Percentiles rank a stretch among this genome's conserved stretches.
Evolutionary conservation across 2,329 filamentous ascomycete genomes (phyloP).

Genomic region (Alternaria panax): DNA sequence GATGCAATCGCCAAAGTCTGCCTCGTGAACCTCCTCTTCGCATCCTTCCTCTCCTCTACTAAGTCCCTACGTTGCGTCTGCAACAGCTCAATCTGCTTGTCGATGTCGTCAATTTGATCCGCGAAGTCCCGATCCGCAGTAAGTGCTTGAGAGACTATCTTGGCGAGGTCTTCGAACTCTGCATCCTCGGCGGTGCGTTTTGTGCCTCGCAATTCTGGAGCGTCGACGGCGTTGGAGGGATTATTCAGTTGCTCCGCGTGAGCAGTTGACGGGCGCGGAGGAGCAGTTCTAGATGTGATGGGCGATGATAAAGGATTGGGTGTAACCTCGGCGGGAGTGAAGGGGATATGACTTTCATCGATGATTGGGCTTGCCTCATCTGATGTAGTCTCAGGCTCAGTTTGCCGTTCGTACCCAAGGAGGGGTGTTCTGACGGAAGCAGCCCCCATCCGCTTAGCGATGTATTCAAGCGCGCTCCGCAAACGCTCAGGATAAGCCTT

Average conservation of each 20-base stretch:
- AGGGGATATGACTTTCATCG: neutral
- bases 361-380: neutral
- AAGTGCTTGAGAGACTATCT: neutral
- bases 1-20: neutral
- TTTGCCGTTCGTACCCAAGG: neutral
- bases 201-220: neutral
- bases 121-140: neutral
- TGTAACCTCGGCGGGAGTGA: neutral
- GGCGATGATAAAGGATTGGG: neutral
- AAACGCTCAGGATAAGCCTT: constrained; percentile 10
- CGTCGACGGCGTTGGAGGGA: neutral
- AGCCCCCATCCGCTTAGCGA: constrained; percentile 5
- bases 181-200: constrained; percentile 14
- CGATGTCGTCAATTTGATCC: neutral
- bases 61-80: neutral
- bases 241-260: neutral
- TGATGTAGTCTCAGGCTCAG: neutral
- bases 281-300: neutral
- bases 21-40: constrained; percentile 6
- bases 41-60: neutral
- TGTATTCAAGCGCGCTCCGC: constrained; percentile 3
- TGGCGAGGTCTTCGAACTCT: constrained; percentile 4
- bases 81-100: constrained; percentile 1
- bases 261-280: neutral
- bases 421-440: constrained; percentile 1